phyloP scores from a whole-genome alignment of 2,329 filamentous ascomycete species.

The Pseudogymnoascus sp. region DNA sequence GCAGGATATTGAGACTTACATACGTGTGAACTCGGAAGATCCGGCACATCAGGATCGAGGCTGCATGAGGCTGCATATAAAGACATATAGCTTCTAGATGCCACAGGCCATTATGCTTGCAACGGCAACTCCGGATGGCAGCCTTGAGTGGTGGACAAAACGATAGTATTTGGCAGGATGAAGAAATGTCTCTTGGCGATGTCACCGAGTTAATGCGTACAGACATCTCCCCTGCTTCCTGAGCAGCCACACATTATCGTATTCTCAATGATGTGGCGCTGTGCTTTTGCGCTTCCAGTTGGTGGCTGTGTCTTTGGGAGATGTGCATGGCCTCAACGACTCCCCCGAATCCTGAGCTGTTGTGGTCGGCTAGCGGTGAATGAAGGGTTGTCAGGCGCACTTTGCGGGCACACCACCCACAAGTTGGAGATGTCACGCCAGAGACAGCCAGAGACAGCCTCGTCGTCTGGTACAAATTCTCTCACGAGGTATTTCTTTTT shows the following conservation, averaged over 20 bases:
- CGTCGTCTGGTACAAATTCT: slow-evolving; percentile 1
- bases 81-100: not conserved
- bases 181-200: not conserved
- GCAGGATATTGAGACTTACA: not conserved
- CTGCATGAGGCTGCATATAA: not conserved
- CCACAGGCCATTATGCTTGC: not conserved
- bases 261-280: not conserved
- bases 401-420: not conserved
- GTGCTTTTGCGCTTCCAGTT: not conserved
- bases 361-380: not conserved
- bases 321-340: not conserved
- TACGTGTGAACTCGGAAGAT: not conserved
- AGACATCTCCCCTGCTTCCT: not conserved
- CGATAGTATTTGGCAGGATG: not conserved
- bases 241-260: not conserved
- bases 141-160: not conserved
- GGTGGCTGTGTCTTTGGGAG: not conserved
- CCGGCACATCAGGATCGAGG: not conserved
- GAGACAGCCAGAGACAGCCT: not conserved
- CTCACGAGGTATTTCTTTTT: slow-evolving; percentile 1
- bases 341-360: not conserved
- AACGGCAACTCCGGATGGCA: not conserved
- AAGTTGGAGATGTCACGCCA: not conserved
- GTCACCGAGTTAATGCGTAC: not conserved
- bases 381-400: slow-evolving; percentile 5